These are phyloP conservation scores for Taphrina communis DNA, from an alignment of 1,139 yeast species.

Conservation along the genomic window DNA sequence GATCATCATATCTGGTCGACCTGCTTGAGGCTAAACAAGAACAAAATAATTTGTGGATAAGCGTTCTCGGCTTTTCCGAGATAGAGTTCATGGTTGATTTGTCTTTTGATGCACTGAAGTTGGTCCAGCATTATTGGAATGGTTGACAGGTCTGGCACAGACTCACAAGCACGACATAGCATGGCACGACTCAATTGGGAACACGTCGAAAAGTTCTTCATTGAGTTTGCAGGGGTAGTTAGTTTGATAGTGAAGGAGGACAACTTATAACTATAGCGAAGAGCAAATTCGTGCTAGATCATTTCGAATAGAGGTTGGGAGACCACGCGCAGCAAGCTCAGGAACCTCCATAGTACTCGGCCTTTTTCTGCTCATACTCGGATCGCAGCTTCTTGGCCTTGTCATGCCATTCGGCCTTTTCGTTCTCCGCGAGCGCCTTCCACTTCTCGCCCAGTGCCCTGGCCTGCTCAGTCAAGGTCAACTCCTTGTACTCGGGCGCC, in stretches of 20 bases:
- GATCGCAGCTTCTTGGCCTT: slow-evolving; percentile 6
- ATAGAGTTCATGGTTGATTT: background rate
- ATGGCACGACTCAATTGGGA: too few species aligned
- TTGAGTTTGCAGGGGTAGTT: too few species aligned
- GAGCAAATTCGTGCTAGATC: too few species aligned
- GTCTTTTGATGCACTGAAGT: too few species aligned
- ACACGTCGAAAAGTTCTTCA: too few species aligned
- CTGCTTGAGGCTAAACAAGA: background rate
- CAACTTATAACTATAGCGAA: too few species aligned
- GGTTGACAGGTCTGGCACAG: too few species aligned
- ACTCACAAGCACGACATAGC: too few species aligned
- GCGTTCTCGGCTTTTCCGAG: background rate
- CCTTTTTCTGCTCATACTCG: slow-evolving; percentile 31
- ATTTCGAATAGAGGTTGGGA: too few species aligned
- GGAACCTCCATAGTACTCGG: slow-evolving; percentile 19
- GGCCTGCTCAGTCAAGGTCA: slow-evolving; percentile 20
- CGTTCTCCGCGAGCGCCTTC: slow-evolving; percentile 21
- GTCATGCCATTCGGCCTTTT: slow-evolving; percentile 16
- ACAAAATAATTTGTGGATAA: slow-evolving; percentile 1
- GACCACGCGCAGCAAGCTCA: background rate
- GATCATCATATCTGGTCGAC: too few species aligned
- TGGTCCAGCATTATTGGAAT: too few species aligned
- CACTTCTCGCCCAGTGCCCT: slow-evolving; percentile 23
- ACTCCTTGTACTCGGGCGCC: slow-evolving; percentile 7
- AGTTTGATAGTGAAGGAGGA: too few species aligned